Base-by-base conservation (phyloP, 1,139 yeast genomes). In the Magnusiomyces tetraspermus region DNA sequence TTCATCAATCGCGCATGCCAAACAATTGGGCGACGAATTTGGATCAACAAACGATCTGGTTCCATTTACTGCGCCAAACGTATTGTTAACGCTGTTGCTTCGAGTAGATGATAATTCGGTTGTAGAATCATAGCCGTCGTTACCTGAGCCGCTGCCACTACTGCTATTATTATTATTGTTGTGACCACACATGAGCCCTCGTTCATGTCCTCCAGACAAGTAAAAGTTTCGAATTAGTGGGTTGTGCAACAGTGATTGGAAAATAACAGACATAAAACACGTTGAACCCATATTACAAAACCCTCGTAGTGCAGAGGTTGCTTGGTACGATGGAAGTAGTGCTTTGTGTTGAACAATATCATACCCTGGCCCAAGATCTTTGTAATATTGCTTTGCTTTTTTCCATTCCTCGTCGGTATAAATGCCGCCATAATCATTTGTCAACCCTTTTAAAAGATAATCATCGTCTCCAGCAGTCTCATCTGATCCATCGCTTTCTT, bases 241-340 rank as follows among this genome's bases (percentile, higher is more conserved):
- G 64, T 90, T 90, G 66, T 92, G 97, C 51, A 92, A 74, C 46
- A 90, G 70, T 0, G 95, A 80, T 70, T 92, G 98, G 46, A 92
- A 69, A 19, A 89, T 81, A 41, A 94, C 86, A 59, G 95, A 85
- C 86, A 92, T 90, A 70, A 87, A 92, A 70, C 98, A 92, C 0
- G 98, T 92, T 0, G 97, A 86, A 0, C 98, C 98, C 79, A 92
- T 80, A 66, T 92, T 92, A 53, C 89, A 83, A 61, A 92, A 80
- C 2, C 98, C 98, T 55, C 85, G 77, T 26, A 92, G 71, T 0
- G 97, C 97, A 17, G 82, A 77, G 2, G 80, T 74, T 0, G 95
- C 85, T 49, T 76, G 77, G 60, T 67, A 75, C 0, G 77, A 66
- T 2, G 95, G 94, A n/a, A 73, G 37, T 3, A 53, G 42, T 13